Base-by-base conservation (phyloP, 2,329 filamentous ascomycete genomes). In the Colletotrichum gloeosporioides region DNA sequence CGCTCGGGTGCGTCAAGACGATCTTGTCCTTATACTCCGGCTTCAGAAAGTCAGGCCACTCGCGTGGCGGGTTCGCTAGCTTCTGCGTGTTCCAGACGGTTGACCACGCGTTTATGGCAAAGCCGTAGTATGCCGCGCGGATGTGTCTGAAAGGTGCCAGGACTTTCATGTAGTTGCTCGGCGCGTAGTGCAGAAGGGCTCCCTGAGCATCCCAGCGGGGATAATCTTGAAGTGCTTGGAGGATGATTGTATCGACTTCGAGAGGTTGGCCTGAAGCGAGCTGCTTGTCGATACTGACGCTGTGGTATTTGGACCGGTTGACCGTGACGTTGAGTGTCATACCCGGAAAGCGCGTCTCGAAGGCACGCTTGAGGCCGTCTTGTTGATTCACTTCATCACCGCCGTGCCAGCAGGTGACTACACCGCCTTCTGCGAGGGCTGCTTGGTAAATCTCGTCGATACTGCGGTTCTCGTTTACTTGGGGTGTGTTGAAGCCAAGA, bases 251-350 rank as follows among this genome's bases (percentile, higher is more conserved):
- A 78, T 92, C 90, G n/a, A 88, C 84, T 13, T 83, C 84, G 10
- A 87, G 82, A 85, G 0, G n/a, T 6, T 81, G 82, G 6, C 82
- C 80, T 1, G 78, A 75, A 3, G 84, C 86, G 2, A 90, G 80
- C 72, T 89, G 87, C 55, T 85, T 80, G 77, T 92, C 88, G 12
- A 91, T 78, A 9, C 82, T 82, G 22, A 78, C 82, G 71, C 90
- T 87, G 77, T 89, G 89, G 76, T 91, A 91, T 78, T 91, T 91
- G 71, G 89, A 90, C 0, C 91, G 79, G 74, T 91, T 89, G 59
- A 91, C 88, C 0, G 89, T 90, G 44, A 90, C 65, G 78, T 91
- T 90, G 16, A 91, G 84, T 4, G 84, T 88, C 75, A 90, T 86
- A 7, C 86, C 85, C 0, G 89, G 89, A 77, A 90, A 91, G 1